Conservation (phyloP, 1,284 basidiomycete species). For the Tremellales sp. region DNA sequence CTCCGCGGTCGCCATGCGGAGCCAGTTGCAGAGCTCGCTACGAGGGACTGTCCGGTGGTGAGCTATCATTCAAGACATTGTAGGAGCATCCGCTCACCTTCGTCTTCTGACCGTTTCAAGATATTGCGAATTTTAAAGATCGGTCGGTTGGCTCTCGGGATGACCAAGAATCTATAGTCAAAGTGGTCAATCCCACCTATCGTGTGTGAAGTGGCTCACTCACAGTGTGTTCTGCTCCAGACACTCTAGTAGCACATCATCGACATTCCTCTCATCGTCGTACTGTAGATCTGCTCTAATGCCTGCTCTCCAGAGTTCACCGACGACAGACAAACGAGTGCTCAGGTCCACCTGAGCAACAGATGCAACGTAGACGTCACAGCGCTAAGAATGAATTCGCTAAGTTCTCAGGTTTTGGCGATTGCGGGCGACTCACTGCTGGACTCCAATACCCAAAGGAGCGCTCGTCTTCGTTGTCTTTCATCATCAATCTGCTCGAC, state of each 20-base stretch:
- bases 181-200: not conserved
- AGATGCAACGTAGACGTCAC: slow-evolving; percentile 56
- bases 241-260: slow-evolving; percentile 46
- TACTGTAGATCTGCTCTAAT: slow-evolving; percentile 56
- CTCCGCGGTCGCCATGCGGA: slow-evolving; percentile 40
- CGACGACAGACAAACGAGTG: slow-evolving; percentile 51
- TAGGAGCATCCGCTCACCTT: slow-evolving; percentile 25
- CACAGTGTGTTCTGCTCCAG: slow-evolving; percentile 47
- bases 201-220: slow-evolving; percentile 10
- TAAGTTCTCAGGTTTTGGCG: not conserved
- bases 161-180: slow-evolving; percentile 43
- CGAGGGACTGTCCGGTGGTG: slow-evolving; percentile 31
- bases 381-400: slow-evolving; percentile 49
- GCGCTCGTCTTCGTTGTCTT: slow-evolving; percentile 48
- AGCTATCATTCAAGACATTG: not conserved
- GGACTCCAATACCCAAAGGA: slow-evolving; percentile 51
- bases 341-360: slow-evolving; percentile 51
- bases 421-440: slow-evolving; percentile 20
- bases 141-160: slow-evolving; percentile 41
- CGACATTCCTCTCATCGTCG: slow-evolving; percentile 46
- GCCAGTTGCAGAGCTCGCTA: slow-evolving; percentile 38
- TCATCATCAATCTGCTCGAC: slow-evolving; percentile 46
- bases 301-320: slow-evolving; percentile 55
- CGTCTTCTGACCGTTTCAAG: slow-evolving; percentile 40
- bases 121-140: slow-evolving; percentile 42